Percentiles rank a stretch among this genome's conserved stretches.
These are phyloP conservation scores for Ceratocystiopsis brevicomis DNA, from an alignment of 2,329 filamentous ascomycete species.

Conservation along the genomic window DNA sequence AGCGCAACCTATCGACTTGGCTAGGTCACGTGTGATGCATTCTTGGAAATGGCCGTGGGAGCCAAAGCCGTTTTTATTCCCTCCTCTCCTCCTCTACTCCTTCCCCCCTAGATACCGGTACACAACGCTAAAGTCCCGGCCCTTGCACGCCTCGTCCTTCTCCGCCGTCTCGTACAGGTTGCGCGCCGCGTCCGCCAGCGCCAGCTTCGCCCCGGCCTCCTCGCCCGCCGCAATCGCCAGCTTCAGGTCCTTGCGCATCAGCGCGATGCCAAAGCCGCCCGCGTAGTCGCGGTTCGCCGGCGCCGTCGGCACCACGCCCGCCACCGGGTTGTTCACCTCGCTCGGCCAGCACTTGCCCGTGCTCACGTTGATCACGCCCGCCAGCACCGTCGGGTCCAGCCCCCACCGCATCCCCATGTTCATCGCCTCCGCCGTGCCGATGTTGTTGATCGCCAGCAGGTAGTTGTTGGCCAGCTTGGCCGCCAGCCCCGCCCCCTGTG, in stretches of 20 bases:
- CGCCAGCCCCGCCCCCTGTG: conserved; percentile 67
- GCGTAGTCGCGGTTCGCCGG: conserved; percentile 60
- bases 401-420: conserved; percentile 43
- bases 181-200: conserved; percentile 41
- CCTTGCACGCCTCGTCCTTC: conserved; percentile 39
- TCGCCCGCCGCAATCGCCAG: conserved; percentile 54
- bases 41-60: too few species aligned
- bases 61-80: too few species aligned
- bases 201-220: conserved; percentile 46
- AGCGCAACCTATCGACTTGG: too few species aligned
- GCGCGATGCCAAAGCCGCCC: conserved; percentile 56
- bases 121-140: conserved; percentile 65
- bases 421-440: conserved; percentile 47
- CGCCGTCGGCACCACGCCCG: conserved; percentile 57
- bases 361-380: conserved; percentile 76
- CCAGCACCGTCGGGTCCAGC: conserved; percentile 45
- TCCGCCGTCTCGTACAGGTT: conserved; percentile 51
- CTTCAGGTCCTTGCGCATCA: conserved; percentile 67
- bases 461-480: conserved; percentile 98
- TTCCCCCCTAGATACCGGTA: conserved; percentile 50
- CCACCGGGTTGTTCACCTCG: conserved; percentile 88
- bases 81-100: conserved; percentile 13
- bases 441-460: conserved; percentile 83
- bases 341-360: conserved; percentile 94
- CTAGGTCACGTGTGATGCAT: too few species aligned